These are phyloP conservation scores for Aspergillus sp. DNA, from an alignment of 2,329 filamentous ascomycete genomes.

Conservation along the genomic window DNA sequence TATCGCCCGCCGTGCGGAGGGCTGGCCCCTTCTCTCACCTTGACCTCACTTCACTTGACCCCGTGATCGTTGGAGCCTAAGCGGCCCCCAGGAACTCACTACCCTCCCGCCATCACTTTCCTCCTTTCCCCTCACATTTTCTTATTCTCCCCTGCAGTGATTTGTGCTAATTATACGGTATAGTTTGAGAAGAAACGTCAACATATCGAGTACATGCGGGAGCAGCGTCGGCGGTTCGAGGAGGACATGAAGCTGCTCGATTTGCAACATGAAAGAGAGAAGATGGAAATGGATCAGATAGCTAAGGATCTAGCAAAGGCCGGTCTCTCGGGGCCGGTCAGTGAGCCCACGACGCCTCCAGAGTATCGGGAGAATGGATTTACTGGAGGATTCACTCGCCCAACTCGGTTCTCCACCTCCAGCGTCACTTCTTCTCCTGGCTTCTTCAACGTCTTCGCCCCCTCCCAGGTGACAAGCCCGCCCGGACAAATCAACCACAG, in stretches of 20 bases:
- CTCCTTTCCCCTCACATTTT: background rate
- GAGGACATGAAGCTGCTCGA: constrained; percentile 89
- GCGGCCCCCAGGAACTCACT: background rate
- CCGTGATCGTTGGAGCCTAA: background rate
- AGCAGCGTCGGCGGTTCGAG: constrained; percentile 86
- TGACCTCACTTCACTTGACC: too few relatives aligned
- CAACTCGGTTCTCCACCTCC: constrained; percentile 85
- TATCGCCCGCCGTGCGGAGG: too few relatives aligned
- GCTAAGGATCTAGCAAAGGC: constrained; percentile 70
- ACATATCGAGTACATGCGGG: constrained; percentile 86
- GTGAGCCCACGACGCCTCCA: constrained; percentile 92
- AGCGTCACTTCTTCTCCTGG: constrained; percentile 81
- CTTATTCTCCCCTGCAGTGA: constrained; percentile 5
- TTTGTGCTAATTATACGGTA: constrained; percentile 37
- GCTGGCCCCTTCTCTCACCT: background rate
- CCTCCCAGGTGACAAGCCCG: constrained; percentile 78
- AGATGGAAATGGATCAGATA: constrained; percentile 80
- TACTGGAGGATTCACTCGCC: constrained; percentile 75
- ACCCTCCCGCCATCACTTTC: background rate
- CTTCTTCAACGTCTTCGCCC: constrained; percentile 68
- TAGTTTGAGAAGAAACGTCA: constrained; percentile 92
- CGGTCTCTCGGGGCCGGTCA: constrained; percentile 69
- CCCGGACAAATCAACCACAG: constrained; percentile 60
- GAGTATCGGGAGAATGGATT: constrained; percentile 85
- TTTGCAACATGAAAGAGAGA: constrained; percentile 77